phyloP scores from a whole-genome alignment of 2,329 filamentous ascomycete species.

The Immersiporthe knoxdaviesiana region DNA sequence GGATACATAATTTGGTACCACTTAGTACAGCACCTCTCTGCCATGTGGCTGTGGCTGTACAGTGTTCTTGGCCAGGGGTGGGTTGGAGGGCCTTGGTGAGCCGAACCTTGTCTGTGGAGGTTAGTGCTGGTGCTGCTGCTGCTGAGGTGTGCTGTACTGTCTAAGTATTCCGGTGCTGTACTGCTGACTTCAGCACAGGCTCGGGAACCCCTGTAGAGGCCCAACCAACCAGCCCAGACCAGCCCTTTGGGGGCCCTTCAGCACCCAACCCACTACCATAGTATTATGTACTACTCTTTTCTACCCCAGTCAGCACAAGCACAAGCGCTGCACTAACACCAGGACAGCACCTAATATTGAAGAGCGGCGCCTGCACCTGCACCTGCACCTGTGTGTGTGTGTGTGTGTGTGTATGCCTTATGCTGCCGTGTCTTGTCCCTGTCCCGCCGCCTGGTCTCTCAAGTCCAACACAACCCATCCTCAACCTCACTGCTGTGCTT shows the following conservation, averaged over 20 bases:
- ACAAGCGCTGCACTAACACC: conserved; percentile 5
- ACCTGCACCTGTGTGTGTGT: no score
- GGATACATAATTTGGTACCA: neutral
- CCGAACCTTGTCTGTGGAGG: neutral
- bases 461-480: conserved; percentile 10
- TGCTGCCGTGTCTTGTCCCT: conserved; percentile 11
- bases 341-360: conserved; percentile 11
- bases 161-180: neutral
- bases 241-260: no score
- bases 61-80: neutral
- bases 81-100: neutral
- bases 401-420: conserved; percentile 11
- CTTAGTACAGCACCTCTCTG: neutral
- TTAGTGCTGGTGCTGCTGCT: neutral
- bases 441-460: conserved; percentile 1
- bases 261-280: neutral
- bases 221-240: neutral
- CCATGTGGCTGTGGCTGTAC: conserved; percentile 11
- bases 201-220: neutral
- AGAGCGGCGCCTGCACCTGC: conserved; percentile 8
- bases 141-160: conserved; percentile 9
- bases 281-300: neutral
- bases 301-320: conserved; percentile 11
- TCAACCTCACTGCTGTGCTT: conserved; percentile 14
- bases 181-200: conserved; percentile 2